Base-by-base conservation (phyloP, 2,329 filamentous ascomycete genomes). In the Pezicula neosporulosa region DNA sequence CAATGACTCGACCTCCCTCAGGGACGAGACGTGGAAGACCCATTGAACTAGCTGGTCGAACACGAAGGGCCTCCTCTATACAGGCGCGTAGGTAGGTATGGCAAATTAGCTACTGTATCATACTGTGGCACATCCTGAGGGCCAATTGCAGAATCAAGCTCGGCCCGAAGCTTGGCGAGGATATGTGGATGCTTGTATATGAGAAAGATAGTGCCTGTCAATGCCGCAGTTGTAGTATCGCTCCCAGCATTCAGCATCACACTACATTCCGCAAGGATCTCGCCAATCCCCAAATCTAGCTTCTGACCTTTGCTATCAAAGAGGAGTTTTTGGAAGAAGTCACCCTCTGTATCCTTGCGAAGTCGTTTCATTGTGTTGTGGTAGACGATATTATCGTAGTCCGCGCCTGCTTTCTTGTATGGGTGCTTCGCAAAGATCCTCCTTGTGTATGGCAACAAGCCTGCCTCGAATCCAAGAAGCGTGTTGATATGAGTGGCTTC, bases 311-410 rank as follows among this genome's bases (percentile, higher is more conserved):
- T 66, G 45, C 65, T 70, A 45, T 71, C 65, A 3, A 71, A 73
- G 74, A 83, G 77, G 4, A 82, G 60, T 1, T 72, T 71, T 48
- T 75, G 70, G 68, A 83, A 82, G 63, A 83, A 81, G 58, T 83
- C 80, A 42, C 78, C 73, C 0, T 81, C 50, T 21, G 37, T 21
- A 19, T 54, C 49, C 49, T 44, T 36, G 9, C 19, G 15, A 7
- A 60, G 45, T 27, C 57, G 38, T 45, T 47, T 54, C 45, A 41
- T 49, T 13, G 55, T 57, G 46, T 59, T 59, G 53, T 62, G 53
- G 36, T 54, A 58, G 42, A 62, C 44, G 36, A 62, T 60, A 37
- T 59, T 53, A 8, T 57, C 57, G 30, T 51, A 60, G 28, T 54
- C 37, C 10, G 56, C 46, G 6, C 58, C 56, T 4, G 47, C 49